Conservation (phyloP, 164 flowering plant species). For the Aristolochia fimbriata region DNA sequence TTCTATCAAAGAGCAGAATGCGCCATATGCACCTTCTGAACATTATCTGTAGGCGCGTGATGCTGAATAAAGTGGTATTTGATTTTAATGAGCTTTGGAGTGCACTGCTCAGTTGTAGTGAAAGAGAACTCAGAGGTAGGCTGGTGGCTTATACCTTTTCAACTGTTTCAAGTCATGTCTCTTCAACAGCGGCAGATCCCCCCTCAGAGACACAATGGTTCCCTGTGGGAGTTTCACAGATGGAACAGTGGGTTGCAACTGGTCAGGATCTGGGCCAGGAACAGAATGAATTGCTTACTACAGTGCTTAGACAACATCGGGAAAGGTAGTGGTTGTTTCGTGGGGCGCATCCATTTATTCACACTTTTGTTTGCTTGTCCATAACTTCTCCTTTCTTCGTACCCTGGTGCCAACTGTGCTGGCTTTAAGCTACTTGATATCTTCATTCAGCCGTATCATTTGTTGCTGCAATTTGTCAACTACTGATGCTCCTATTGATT, state of each 20-base stretch:
- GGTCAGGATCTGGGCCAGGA: conserved; percentile 23
- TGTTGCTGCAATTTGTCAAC: too few relatives aligned
- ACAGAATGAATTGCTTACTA: conserved; percentile 31
- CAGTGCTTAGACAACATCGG: conserved; percentile 26
- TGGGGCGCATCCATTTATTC: not conserved
- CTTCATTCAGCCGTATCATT: too few relatives aligned
- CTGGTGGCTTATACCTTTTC: conserved; percentile 52
- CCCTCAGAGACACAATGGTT: conserved; percentile 24
- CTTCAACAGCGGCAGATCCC: conserved; percentile 16
- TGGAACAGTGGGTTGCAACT: conserved; percentile 61
- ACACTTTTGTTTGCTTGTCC: not conserved
- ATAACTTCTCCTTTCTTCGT: not conserved
- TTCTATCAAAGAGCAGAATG: conserved; percentile 26
- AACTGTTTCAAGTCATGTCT: conserved; percentile 17
- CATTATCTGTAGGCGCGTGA: conserved; percentile 51
- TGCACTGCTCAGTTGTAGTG: conserved; percentile 37
- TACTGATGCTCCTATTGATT: too few relatives aligned
- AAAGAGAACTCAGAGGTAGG: conserved; percentile 67
- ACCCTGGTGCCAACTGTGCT: not conserved
- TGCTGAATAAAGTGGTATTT: conserved; percentile 35
- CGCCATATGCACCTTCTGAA: conserved; percentile 70
- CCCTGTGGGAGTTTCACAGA: conserved; percentile 64
- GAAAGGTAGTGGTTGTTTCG: conserved; percentile 31
- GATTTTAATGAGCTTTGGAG: conserved; percentile 42
- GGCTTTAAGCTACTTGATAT: not conserved